Conservation (phyloP, 1,139 yeast genomes). For the Debaryomycetaceae sp. region DNA sequence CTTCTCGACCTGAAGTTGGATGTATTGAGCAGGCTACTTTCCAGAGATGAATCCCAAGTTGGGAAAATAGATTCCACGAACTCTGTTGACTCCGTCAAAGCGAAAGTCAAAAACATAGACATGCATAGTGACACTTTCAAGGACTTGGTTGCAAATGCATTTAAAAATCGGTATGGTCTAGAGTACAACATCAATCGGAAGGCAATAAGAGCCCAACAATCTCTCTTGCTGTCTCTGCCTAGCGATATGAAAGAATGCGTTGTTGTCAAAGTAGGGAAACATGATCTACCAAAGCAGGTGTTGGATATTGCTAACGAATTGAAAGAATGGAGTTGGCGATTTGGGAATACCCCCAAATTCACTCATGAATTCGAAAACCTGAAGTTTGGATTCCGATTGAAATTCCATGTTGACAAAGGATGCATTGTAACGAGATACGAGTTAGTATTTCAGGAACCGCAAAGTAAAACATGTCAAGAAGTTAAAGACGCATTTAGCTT, state of each 20-base stretch:
- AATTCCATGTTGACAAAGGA: conserved; percentile 43
- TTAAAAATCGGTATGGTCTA: conserved; percentile 32
- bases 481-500: conserved; percentile 26
- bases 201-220: conserved; percentile 12
- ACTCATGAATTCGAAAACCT: conserved; percentile 39
- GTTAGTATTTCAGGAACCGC: conserved; percentile 9
- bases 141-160: conserved; percentile 77
- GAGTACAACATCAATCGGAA: conserved; percentile 9
- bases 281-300: conserved; percentile 46
- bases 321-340: conserved; percentile 66
- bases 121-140: conserved; percentile 47
- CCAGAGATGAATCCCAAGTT: conserved; percentile 38
- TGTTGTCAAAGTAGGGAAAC: not conserved
- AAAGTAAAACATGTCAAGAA: conserved; percentile 13
- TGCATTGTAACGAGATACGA: conserved; percentile 23
- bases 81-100: conserved; percentile 69
- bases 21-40: conserved; percentile 54
- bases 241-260: not conserved
- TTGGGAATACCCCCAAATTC: conserved; percentile 69
- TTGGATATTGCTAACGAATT: conserved; percentile 40
- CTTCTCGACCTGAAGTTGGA: conserved; percentile 63
- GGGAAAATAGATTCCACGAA: conserved; percentile 56
- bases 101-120: conserved; percentile 68
- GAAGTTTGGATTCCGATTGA: conserved; percentile 27
- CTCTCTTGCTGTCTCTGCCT: not conserved